Evolutionary conservation across 257 asterid species (phyloP), one percentile per base, ranked within the genome.

Genomic region (Ilex aquifolium): DNA sequence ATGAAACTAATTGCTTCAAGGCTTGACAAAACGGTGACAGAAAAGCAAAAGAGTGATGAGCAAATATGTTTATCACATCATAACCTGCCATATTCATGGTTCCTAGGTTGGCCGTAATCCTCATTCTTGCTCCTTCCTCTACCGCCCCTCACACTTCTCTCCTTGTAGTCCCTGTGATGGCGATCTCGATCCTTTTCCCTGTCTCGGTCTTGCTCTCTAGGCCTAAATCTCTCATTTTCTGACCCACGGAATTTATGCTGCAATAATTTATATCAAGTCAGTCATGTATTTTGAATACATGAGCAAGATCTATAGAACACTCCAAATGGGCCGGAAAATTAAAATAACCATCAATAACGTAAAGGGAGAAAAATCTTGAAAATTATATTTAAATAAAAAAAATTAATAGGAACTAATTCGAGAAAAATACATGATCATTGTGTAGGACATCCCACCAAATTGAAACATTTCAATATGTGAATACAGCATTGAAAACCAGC

Each of bases 81-180:
- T 36, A 56, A 83, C 88, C 88, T 80, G 86, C 76, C 78, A 71
- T 75, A 77, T 69, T 75, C 76, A 32, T 70, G 71, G 73, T 64
- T 66, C 61, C 80, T 59, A 52, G 77, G 69, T 64, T 27, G 74
- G 69, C 75, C 72, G 68, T 79, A 65, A 69, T 80, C 82, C 64
- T 75, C 89, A 53, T 72, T 64, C 51, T 69, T 73, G 51, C 72
- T 74, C 68, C 79, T 75, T 70, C 83, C 80, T 73, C 74, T 76
- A 61, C 69, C 57, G 61, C 59, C 27, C 65, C 82, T 77, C 7
- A 21, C 62, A 71, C 58, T 52, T 58, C 67, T 73, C 63, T 62
- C 57, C 30, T 48, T 67, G 31, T 72, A 65, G 56, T 67, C 76
- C 64, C 72, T 63, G 31, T 66, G 73, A 66, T 60, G 48, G 55